Evolutionary conservation across 2,329 filamentous ascomycete species (phyloP).

Genomic region (Anthostomella pinea): DNA sequence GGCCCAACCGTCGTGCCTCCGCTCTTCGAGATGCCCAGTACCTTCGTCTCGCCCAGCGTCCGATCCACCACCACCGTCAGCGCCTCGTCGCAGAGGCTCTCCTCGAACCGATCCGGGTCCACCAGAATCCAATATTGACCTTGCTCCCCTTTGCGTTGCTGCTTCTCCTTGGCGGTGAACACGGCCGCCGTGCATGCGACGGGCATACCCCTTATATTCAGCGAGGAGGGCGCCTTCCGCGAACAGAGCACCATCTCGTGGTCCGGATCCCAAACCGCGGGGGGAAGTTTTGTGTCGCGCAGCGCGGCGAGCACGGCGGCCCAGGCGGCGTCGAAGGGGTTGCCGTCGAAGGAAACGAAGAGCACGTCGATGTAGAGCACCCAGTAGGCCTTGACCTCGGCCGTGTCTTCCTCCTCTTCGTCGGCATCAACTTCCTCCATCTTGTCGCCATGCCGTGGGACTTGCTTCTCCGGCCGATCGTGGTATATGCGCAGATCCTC

Average conservation of each 20-base stretch:
- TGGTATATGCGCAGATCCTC: slow-evolving; percentile 68
- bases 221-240: slow-evolving; percentile 47
- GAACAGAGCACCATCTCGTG: slow-evolving; percentile 76
- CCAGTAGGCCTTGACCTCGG: slow-evolving; percentile 80
- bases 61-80: slow-evolving; percentile 79
- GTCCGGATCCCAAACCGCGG: slow-evolving; percentile 80
- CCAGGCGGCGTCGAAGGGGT: slow-evolving; percentile 90
- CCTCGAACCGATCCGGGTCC: slow-evolving; percentile 89
- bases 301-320: slow-evolving; percentile 78
- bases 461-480: slow-evolving; percentile 33
- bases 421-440: slow-evolving; percentile 33
- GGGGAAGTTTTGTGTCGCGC: slow-evolving; percentile 71
- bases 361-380: slow-evolving; percentile 92
- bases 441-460: slow-evolving; percentile 27
- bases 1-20: slow-evolving; percentile 71
- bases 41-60: slow-evolving; percentile 47
- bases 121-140: slow-evolving; percentile 71
- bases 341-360: slow-evolving; percentile 89
- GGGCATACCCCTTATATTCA: slow-evolving; percentile 65
- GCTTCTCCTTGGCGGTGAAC: slow-evolving; percentile 63
- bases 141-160: slow-evolving; percentile 36
- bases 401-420: slow-evolving; percentile 25
- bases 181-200: slow-evolving; percentile 76
- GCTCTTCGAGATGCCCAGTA: slow-evolving; percentile 76
- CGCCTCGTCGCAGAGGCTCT: slow-evolving; percentile 77